Base-by-base conservation (phyloP, 306 rosid species). In the Vicia villosa region DNA sequence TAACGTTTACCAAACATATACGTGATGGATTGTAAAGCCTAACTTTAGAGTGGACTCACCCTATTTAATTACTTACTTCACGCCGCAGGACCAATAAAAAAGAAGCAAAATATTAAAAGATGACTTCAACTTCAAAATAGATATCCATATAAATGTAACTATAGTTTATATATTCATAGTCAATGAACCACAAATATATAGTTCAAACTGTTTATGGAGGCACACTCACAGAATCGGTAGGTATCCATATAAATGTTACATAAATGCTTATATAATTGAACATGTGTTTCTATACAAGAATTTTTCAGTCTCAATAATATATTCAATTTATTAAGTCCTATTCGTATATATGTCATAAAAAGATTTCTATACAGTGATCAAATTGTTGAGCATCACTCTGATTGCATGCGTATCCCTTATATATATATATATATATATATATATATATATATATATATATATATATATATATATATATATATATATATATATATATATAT, bases 11-110 rank as follows among this genome's bases (percentile, higher is more conserved):
- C 34, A 12, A 61, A 21, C 17, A 34, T 66, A 59, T 77, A 74
- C 83, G 86, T 78, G 80, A 82, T 74, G 80, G 52, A 82, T 68
- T 74, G 86, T 78, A 82, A 82, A 78, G 86, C 76, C 22, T 67
- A 49, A 54, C 10, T 51, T 63, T 67, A 20, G 63, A 71, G 51
- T 72, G 68, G 81, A 72, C 24, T 66, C 62, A n/a, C 6, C 8
- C 21, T 49, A 24, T 24, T 24, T 24, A 24, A 24, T 24, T 24
- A 24, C 28, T 24, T 24, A 6, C 83, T 65, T 78, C 75, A 58
- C 74, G 64, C 7, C 26, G 46, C 67, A 41, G 26, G 34, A 60
- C 68, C 58, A 32, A 32, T 20, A 58, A 74, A 68, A 63, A 63
- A 16, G 19, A 50, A 46, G 37, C 55, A 59, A 65, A 75, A 21